Percentiles rank a stretch among this genome's conserved stretches.
Evolutionary conservation across 2,329 filamentous ascomycete genomes (phyloP).

Genomic region (Fusarium humuli): DNA sequence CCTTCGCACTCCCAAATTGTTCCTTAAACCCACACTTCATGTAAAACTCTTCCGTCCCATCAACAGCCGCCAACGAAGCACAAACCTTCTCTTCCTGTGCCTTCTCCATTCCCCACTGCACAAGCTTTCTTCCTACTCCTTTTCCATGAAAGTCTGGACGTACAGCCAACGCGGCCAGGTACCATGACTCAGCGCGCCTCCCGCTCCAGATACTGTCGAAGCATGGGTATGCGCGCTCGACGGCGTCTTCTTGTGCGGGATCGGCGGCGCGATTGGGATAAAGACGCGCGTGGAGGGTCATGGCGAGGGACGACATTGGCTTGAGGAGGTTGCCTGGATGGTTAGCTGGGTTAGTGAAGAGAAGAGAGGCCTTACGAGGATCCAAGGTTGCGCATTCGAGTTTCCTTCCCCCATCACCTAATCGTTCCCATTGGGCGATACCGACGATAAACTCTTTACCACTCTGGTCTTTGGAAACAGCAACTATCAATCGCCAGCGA

Average conservation of each 20-base stretch:
- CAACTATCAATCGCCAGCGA: slow-evolving; percentile 46
- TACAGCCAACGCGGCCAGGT: slow-evolving; percentile 53
- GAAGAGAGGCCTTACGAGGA: slow-evolving; percentile 21
- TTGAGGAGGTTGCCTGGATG: slow-evolving; percentile 33
- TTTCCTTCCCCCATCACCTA: slow-evolving; percentile 31
- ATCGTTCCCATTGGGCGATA: slow-evolving; percentile 36
- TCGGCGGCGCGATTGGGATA: slow-evolving; percentile 29
- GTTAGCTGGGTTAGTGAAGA: not conserved
- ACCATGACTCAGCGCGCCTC: slow-evolving; percentile 48
- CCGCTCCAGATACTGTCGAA: slow-evolving; percentile 37
- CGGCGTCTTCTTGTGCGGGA: slow-evolving; percentile 22
- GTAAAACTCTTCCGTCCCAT: slow-evolving; percentile 56
- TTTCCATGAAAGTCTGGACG: slow-evolving; percentile 54
- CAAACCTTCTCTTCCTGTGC: slow-evolving; percentile 53
- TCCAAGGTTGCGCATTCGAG: slow-evolving; percentile 27
- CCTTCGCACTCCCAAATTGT: slow-evolving; percentile 21
- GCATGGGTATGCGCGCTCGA: slow-evolving; percentile 32
- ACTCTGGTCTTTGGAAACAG: slow-evolving; percentile 33
- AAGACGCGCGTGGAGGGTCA: slow-evolving; percentile 19
- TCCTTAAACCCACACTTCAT: slow-evolving; percentile 36
- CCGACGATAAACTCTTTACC: slow-evolving; percentile 28
- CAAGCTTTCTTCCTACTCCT: slow-evolving; percentile 53
- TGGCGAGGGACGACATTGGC: slow-evolving; percentile 27
- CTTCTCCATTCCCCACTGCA: slow-evolving; percentile 55
- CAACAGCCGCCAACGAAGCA: slow-evolving; percentile 54